Conservation (phyloP, 1,284 basidiomycete species). For the Heterobasidion parviporum region DNA sequence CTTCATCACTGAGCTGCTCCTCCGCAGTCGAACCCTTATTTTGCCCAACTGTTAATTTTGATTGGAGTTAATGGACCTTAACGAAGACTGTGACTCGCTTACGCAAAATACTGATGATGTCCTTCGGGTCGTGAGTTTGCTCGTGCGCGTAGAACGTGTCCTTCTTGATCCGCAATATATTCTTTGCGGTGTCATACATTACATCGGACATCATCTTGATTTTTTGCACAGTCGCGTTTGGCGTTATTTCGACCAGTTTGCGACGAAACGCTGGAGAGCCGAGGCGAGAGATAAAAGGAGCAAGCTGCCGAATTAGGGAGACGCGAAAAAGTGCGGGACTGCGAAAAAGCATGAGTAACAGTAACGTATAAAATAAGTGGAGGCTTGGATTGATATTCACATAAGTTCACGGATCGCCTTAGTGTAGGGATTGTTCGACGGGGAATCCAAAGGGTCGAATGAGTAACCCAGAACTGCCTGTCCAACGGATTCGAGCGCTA, state of each 20-base stretch:
- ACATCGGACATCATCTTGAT: conserved; percentile 1
- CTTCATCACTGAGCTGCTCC: conserved; percentile 21
- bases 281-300: background rate
- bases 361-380: background rate
- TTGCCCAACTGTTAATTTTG: conserved; percentile 11
- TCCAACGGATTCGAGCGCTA: conserved; percentile 1
- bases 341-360: background rate
- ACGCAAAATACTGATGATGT: background rate
- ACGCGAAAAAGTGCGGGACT: background rate
- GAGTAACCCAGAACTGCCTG: conserved; percentile 1
- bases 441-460: background rate
- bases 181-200: background rate
- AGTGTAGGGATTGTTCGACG: background rate
- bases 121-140: background rate
- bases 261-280: conserved; percentile 1
- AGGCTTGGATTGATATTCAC: background rate
- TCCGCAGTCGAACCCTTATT: conserved; percentile 20
- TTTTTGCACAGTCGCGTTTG: background rate
- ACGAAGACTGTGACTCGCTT: conserved; percentile 1
- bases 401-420: conserved; percentile 1
- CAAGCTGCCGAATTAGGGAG: conserved; percentile 1
- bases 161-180: background rate
- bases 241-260: background rate
- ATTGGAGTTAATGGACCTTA: too few species aligned
- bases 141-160: background rate